Conservation (phyloP, 2,329 filamentous ascomycete species). For the Fusarium ramigenum region DNA sequence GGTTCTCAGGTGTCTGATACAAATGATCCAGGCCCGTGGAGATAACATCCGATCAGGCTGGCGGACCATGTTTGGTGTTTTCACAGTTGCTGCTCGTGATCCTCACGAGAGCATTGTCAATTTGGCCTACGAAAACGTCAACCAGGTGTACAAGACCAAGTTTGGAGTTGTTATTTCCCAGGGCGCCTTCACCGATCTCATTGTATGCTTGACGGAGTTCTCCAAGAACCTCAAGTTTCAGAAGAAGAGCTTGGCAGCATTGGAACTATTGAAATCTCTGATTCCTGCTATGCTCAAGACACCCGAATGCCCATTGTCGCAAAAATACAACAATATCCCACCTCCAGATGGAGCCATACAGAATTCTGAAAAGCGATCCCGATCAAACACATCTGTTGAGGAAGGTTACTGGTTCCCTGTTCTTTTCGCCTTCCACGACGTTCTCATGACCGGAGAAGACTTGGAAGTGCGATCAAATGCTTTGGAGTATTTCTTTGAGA, state of each 20-base stretch:
- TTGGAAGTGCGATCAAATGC: conserved; percentile 92
- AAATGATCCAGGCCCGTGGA: conserved; percentile 98
- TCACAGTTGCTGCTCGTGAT: conserved; percentile 93
- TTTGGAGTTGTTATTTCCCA: conserved; percentile 97
- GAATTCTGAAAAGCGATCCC: conserved; percentile 61
- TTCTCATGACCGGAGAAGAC: conserved; percentile 98
- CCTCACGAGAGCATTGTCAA: conserved; percentile 96
- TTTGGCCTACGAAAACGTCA: conserved; percentile 95
- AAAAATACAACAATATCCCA: conserved; percentile 58
- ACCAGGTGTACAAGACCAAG: conserved; percentile 91
- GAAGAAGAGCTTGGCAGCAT: conserved; percentile 96
- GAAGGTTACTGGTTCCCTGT: conserved; percentile 99
- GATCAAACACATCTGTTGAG: conserved; percentile 86
- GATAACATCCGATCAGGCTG: conserved; percentile 98
- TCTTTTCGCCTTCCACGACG: conserved; percentile 97
- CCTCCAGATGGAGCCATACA: conserved; percentile 56
- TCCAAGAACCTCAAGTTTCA: conserved; percentile 99
- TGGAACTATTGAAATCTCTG: conserved; percentile 92
- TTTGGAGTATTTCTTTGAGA: conserved; percentile 96
- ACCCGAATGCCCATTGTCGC: conserved; percentile 90
- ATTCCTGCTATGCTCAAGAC: conserved; percentile 95
- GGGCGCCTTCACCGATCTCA: conserved; percentile 93
- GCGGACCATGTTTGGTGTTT: conserved; percentile 99
- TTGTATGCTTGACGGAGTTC: conserved; percentile 97
- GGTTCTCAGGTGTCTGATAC: conserved; percentile 93